A percentile compares a stretch with the other conserved stretches of the same genome.
phyloP scores from a whole-genome alignment of 2,329 filamentous ascomycete genomes.

The Pyrenophora seminiperda region DNA sequence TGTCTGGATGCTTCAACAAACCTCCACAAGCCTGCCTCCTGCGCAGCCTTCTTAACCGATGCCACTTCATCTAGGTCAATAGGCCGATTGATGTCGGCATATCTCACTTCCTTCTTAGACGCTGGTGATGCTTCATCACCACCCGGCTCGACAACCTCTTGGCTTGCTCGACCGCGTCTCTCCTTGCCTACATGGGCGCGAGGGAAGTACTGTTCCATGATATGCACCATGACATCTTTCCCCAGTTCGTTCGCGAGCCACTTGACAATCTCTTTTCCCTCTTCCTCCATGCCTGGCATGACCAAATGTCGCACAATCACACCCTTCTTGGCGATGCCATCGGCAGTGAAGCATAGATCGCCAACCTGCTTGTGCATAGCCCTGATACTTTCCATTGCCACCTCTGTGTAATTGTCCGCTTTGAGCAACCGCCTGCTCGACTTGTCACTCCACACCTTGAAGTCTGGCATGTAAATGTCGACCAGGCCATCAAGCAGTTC shows the following conservation, averaged over 20 bases:
- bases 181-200: constrained; percentile 80
- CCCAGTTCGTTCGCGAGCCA: constrained; percentile 77
- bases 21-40: constrained; percentile 75
- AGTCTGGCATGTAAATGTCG: constrained; percentile 87
- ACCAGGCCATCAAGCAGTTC: constrained; percentile 76
- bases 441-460: constrained; percentile 75
- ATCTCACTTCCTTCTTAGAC: constrained; percentile 60
- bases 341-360: constrained; percentile 78
- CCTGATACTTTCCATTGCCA: constrained; percentile 76
- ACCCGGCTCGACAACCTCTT: constrained; percentile 40
- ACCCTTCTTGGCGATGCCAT: constrained; percentile 80
- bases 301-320: constrained; percentile 79
- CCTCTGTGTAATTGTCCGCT: constrained; percentile 73
- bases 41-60: constrained; percentile 68
- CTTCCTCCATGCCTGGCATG: constrained; percentile 79
- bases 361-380: constrained; percentile 83
- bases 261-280: constrained; percentile 73
- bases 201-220: constrained; percentile 88
- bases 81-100: constrained; percentile 78
- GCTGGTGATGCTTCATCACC: constrained; percentile 28
- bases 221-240: constrained; percentile 76
- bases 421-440: constrained; percentile 76
- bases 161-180: constrained; percentile 40
- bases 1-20: constrained; percentile 70
- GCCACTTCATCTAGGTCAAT: constrained; percentile 69